A percentile compares a stretch with the other conserved stretches of the same genome.
Conservation (phyloP, 106 monocot species). For the Dioscorea alata region DNA sequence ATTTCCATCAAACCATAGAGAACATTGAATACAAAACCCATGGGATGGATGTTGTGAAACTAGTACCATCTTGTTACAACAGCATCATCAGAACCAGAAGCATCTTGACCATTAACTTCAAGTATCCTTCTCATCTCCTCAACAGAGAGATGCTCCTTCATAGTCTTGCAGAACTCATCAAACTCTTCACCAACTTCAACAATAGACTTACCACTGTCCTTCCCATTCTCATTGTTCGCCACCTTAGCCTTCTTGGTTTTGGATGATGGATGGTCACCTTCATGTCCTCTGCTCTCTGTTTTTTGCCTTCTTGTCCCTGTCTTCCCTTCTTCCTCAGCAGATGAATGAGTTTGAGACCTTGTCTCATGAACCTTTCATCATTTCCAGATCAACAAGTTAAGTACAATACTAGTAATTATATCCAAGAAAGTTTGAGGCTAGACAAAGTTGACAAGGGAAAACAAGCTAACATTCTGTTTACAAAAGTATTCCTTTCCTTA, state of each 20-base stretch:
- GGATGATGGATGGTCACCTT: conserved; percentile 18
- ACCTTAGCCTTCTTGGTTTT: conserved; percentile 56
- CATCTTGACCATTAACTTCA: conserved; percentile 50
- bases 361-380: conserved; percentile 56
- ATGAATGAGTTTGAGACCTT: conserved; percentile 39
- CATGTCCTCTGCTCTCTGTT: conserved; percentile 30
- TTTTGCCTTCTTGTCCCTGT: conserved; percentile 44
- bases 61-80: not conserved
- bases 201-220: conserved; percentile 5
- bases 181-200: conserved; percentile 27
- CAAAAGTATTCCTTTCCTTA: too few relatives aligned
- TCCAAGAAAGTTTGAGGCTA: not conserved
- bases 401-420: not conserved
- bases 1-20: too few relatives aligned
- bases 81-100: conserved; percentile 59
- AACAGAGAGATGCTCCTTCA: conserved; percentile 39
- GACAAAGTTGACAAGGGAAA: not conserved
- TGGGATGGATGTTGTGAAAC: not conserved
- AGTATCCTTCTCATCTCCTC: conserved; percentile 60
- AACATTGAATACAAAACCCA: conserved; percentile 6
- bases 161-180: conserved; percentile 61
- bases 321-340: conserved; percentile 52
- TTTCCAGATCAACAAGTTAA: not conserved
- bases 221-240: conserved; percentile 13
- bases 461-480: not conserved